Evolutionary conservation across 108 stramenopile genomes (phyloP).

Genomic region (Aurantiochytrium sp.): DNA sequence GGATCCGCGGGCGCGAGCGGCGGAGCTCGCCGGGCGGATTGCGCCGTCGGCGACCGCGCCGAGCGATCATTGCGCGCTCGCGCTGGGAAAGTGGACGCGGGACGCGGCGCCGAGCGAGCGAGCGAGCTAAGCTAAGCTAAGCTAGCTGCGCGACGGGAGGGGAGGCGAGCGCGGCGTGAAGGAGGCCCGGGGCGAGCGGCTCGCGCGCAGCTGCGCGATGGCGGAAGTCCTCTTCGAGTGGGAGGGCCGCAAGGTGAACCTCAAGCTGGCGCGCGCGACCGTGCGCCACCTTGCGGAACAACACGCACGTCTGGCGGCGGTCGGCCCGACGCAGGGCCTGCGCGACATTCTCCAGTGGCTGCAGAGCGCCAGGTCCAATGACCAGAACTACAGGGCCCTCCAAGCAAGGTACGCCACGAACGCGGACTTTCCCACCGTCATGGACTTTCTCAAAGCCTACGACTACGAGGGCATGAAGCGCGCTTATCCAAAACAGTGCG

Average conservation of each 20-base stretch:
- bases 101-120: too few relatives aligned
- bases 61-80: too few relatives aligned
- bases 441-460: background rate
- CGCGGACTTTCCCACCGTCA: background rate
- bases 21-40: too few relatives aligned
- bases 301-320: background rate
- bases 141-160: too few relatives aligned
- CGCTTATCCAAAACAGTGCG: background rate
- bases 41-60: too few relatives aligned
- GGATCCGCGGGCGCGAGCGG: too few relatives aligned
- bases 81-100: too few relatives aligned
- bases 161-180: too few relatives aligned
- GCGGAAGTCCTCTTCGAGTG: background rate
- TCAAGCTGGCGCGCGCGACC: background rate
- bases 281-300: background rate
- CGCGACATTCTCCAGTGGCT: background rate
- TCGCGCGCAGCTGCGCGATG: background rate
- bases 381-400: background rate
- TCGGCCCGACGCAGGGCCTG: constrained; percentile 11
- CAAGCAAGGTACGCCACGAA: background rate
- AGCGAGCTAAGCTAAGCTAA: too few relatives aligned
- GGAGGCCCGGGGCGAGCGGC: too few relatives aligned
- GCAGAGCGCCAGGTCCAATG: background rate
- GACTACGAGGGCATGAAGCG: background rate
- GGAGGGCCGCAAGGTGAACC: background rate